Evolutionary conservation across 2,329 filamentous ascomycete genomes (phyloP).

Genomic region (Hansfordia pulvinata): DNA sequence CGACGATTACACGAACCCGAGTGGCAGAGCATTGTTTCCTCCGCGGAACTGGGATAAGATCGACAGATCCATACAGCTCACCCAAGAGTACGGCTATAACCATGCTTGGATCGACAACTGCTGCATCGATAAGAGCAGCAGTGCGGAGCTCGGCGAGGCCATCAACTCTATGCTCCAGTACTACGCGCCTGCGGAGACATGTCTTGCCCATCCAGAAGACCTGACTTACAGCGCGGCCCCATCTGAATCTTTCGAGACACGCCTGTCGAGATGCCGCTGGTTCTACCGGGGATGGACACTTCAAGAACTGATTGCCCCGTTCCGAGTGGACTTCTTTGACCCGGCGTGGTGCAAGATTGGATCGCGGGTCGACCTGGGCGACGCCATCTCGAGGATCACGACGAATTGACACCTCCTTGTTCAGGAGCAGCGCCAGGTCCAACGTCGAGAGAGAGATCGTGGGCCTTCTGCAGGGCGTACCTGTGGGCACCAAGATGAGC

Average conservation of each 20-base stretch:
- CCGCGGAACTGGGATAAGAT: slow-evolving; percentile 1
- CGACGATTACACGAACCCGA: too few species aligned
- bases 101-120: slow-evolving; percentile 1
- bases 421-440: too few species aligned
- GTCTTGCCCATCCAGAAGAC: not conserved
- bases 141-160: not conserved
- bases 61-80: not conserved
- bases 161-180: not conserved
- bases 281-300: slow-evolving; percentile 3
- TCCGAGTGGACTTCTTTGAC: slow-evolving; percentile 5
- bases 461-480: not conserved
- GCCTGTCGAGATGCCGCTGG: slow-evolving; percentile 1
- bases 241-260: not conserved
- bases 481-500: slow-evolving; percentile 1
- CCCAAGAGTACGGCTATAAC: not conserved
- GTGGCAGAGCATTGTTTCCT: not conserved
- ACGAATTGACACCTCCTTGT: too few species aligned
- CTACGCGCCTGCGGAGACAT: not conserved
- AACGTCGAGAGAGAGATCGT: not conserved
- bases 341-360: slow-evolving; percentile 4
- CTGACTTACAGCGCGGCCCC: not conserved
- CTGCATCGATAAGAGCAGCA: slow-evolving; percentile 2
- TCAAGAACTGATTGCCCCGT: slow-evolving; percentile 6
- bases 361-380: slow-evolving; percentile 1
- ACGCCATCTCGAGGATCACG: slow-evolving; percentile 14